phyloP scores from a whole-genome alignment of 148 eudicot species.

The Fagopyrum tataricum region DNA sequence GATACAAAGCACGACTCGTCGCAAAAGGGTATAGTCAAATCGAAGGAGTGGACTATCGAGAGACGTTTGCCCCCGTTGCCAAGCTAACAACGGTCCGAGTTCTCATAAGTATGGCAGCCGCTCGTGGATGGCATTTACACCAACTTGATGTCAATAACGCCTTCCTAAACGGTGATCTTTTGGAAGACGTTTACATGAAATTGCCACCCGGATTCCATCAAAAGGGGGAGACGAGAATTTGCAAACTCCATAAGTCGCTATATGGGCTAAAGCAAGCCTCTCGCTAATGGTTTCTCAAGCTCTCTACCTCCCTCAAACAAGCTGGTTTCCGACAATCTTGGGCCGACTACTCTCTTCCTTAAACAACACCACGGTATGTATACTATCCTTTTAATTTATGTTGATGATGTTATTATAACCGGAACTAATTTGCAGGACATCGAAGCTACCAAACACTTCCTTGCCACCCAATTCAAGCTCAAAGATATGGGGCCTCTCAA shows the following conservation, averaged over 20 bases:
- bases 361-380: not conserved
- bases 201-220: not conserved
- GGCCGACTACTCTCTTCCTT: not conserved
- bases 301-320: not conserved
- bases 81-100: constrained; percentile 5
- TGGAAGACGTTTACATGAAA: no score
- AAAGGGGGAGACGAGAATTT: not conserved
- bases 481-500: not conserved
- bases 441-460: not conserved
- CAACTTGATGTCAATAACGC: not conserved
- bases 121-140: not conserved
- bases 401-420: not conserved
- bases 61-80: constrained; percentile 13
- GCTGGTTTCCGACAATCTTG: not conserved
- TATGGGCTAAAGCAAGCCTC: not conserved
- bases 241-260: not conserved
- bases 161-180: no score
- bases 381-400: constrained; percentile 1
- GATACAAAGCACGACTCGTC: constrained; percentile 9
- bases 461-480: not conserved
- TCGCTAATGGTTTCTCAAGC: not conserved
- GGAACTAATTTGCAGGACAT: not conserved
- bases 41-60: constrained; percentile 4
- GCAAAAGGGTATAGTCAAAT: constrained; percentile 12
- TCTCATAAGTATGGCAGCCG: not conserved